phyloP scores from a whole-genome alignment of 352 stramenopile species.

The Phytophthora hybrid region DNA sequence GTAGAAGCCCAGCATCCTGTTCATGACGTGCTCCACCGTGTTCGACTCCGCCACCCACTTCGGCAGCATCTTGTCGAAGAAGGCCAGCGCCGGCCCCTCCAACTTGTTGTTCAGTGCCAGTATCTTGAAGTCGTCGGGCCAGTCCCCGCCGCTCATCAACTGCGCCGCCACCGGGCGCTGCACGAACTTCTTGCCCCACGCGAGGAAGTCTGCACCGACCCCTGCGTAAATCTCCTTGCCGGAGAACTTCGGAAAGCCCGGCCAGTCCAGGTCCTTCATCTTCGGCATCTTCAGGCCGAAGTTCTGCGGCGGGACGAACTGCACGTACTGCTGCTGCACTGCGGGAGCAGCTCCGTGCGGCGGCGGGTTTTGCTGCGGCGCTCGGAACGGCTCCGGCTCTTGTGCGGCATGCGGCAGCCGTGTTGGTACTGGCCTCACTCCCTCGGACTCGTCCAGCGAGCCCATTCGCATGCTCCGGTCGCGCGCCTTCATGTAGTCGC shows the following conservation, averaged over 20 bases:
- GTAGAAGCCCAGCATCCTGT: neutral
- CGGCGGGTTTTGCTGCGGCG: too few species aligned
- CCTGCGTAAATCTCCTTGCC: neutral
- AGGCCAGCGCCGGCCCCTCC: neutral
- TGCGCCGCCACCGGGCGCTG: neutral
- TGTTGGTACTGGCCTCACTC: too few species aligned
- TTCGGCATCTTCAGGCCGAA: neutral
- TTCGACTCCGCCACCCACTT: slow-evolving; percentile 1
- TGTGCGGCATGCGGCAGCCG: neutral
- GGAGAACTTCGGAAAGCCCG: neutral
- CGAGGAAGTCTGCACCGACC: neutral
- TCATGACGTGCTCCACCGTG: neutral
- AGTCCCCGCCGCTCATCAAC: neutral
- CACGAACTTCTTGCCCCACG: neutral
- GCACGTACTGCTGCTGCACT: neutral
- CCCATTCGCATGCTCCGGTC: too few species aligned
- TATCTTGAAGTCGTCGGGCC: neutral
- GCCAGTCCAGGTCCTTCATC: neutral
- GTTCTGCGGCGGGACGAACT: neutral
- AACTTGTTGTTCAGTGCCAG: neutral
- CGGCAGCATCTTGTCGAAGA: neutral
- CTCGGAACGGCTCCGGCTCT: neutral
- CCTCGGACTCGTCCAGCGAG: too few species aligned
- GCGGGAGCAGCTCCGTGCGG: neutral
- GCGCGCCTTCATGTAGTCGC: neutral